Percentiles rank a stretch among this genome's conserved stretches.
Conservation (phyloP, 1,284 basidiomycete species). For the Pascua sp. region DNA sequence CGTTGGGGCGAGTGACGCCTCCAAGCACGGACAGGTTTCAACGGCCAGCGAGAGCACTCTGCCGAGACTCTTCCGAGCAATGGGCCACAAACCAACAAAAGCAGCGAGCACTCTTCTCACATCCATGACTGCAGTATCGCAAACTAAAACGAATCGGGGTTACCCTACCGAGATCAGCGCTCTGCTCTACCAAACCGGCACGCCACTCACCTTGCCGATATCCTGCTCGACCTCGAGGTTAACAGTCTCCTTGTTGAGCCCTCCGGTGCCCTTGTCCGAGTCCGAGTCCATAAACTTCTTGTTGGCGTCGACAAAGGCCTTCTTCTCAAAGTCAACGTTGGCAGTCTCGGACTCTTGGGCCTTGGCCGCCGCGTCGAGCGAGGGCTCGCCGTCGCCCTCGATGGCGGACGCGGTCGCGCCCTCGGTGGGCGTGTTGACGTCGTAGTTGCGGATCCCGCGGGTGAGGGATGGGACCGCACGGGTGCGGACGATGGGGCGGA, state of each 20-base stretch:
- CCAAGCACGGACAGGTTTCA: too few relatives aligned
- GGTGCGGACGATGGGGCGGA: constrained; percentile 4
- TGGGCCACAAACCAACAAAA: too few relatives aligned
- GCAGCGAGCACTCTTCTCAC: too few relatives aligned
- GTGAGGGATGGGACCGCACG: constrained; percentile 3
- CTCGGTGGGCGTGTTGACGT: constrained; percentile 6
- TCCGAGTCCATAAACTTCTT: not conserved
- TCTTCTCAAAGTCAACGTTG: not conserved
- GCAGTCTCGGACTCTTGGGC: not conserved
- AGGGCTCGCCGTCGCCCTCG: not conserved
- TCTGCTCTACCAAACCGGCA: too few relatives aligned
- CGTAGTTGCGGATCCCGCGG: constrained; percentile 6
- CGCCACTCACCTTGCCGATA: not conserved
- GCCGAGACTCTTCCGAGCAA: too few relatives aligned
- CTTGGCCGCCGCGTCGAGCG: not conserved
- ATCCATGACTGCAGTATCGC: too few relatives aligned
- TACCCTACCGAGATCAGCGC: too few relatives aligned
- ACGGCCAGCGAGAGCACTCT: too few relatives aligned
- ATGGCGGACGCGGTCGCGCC: not conserved
- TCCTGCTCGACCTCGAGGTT: not conserved
- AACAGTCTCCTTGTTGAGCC: not conserved
- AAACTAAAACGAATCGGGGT: too few relatives aligned
- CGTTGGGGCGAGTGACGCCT: too few relatives aligned
- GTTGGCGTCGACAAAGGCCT: not conserved
- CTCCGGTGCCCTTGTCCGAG: not conserved